Evolutionary conservation across 75 land plant genomes (phyloP).

Genomic region (Ceratopteris richardii): DNA sequence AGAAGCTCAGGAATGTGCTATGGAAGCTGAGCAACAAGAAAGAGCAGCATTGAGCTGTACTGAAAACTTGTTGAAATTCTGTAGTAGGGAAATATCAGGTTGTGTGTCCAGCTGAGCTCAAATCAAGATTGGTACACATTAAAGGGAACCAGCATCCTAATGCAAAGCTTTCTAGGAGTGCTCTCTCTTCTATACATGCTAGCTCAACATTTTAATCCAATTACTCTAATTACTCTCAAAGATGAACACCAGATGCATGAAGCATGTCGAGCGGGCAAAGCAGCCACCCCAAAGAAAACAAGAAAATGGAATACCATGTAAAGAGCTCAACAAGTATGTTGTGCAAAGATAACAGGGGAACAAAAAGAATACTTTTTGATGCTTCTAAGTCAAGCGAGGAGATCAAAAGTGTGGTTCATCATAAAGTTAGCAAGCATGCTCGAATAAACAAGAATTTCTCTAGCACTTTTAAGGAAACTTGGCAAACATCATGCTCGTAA

Average conservation of each 20-base stretch:
- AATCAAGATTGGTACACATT: too few species aligned
- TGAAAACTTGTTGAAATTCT: not conserved
- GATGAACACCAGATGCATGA: too few species aligned
- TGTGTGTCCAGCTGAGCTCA: too few species aligned
- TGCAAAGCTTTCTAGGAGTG: too few species aligned
- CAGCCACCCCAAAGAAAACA: too few species aligned
- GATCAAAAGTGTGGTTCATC: not conserved
- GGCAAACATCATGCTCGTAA: not conserved
- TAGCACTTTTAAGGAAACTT: not conserved
- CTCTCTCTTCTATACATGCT: too few species aligned
- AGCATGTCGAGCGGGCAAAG: too few species aligned
- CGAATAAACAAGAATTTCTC: not conserved
- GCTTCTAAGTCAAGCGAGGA: not conserved
- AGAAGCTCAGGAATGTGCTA: conserved; percentile 26
- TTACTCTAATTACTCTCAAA: too few species aligned
- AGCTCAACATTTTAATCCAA: too few species aligned
- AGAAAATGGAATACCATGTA: not conserved
- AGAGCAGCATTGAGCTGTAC: not conserved
- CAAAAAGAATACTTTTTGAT: not conserved
- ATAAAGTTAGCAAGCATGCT: not conserved
- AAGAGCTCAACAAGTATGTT: not conserved
- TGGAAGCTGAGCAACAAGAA: conserved; percentile 22
- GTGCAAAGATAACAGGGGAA: not conserved
- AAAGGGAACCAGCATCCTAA: too few species aligned
- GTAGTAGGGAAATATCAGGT: not conserved